phyloP scores from a whole-genome alignment of 176 grass and related monocot species.

The Bonia amplexicaulis region DNA sequence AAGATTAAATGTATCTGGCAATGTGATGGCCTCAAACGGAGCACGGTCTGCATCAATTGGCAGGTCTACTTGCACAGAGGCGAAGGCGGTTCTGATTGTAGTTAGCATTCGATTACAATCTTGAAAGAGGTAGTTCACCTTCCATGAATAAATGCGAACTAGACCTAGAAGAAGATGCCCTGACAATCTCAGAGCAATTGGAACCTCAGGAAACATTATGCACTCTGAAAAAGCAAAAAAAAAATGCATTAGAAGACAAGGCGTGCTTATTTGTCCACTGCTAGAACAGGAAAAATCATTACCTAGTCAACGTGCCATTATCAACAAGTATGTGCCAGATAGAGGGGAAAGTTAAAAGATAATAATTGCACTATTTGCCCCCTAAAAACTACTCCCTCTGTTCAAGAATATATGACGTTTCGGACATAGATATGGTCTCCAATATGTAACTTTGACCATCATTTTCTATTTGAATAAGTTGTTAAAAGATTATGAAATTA shows the following conservation, averaged over 20 bases:
- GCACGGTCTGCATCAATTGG: conserved; percentile 51
- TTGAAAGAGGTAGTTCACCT: conserved; percentile 78
- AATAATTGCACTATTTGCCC: neutral
- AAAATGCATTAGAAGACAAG: neutral
- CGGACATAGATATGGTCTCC: too few species aligned
- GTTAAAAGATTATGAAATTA: too few species aligned
- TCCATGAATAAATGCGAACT: conserved; percentile 92
- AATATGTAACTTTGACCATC: too few species aligned
- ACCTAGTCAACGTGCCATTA: neutral
- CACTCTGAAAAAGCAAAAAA: conserved; percentile 38
- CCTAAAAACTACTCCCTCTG: neutral
- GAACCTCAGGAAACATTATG: conserved; percentile 80
- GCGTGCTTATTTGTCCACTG: neutral
- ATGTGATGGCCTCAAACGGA: conserved; percentile 57
- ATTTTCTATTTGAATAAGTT: too few species aligned
- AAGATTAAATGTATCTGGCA: conserved; percentile 71
- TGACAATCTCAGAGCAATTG: conserved; percentile 82
- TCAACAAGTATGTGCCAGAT: neutral
- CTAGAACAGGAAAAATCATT: neutral
- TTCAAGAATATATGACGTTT: too few species aligned
- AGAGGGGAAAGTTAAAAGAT: neutral
- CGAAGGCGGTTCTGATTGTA: conserved; percentile 53
- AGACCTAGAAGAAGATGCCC: conserved; percentile 89
- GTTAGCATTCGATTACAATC: conserved; percentile 77
- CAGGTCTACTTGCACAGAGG: conserved; percentile 58